A percentile compares a stretch with the other conserved stretches of the same genome.
Conservation (phyloP, 495 filamentous ascomycete genomes). For the Neurospora sp. region DNA sequence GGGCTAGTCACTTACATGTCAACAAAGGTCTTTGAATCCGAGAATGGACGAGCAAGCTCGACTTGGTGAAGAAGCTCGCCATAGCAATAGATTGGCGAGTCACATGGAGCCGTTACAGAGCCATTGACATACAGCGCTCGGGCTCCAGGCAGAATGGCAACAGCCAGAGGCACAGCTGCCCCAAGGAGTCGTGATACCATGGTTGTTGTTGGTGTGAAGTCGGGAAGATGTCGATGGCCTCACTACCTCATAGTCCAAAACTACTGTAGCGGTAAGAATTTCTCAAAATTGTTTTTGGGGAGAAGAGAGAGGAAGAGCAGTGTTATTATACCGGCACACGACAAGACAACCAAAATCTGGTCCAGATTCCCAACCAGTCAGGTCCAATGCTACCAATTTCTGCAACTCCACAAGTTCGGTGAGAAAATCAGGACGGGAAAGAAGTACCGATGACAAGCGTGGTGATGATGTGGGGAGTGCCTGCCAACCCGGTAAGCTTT, state of each 20-base stretch:
- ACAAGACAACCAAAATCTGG: background rate
- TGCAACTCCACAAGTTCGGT: background rate
- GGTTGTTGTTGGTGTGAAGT: background rate
- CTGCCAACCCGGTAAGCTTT: background rate
- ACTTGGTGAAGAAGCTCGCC: conserved; percentile 38
- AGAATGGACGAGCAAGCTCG: conserved; percentile 37
- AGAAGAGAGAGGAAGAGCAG: background rate
- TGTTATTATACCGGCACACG: background rate
- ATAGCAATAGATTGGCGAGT: conserved; percentile 40
- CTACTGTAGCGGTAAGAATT: background rate
- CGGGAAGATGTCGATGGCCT: background rate
- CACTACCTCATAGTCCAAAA: background rate
- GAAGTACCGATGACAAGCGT: background rate
- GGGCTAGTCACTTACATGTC: conserved; percentile 33
- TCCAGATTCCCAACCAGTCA: background rate
- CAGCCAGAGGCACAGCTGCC: conserved; percentile 12
- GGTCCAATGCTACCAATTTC: background rate
- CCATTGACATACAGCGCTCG: conserved; percentile 36
- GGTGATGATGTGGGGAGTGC: background rate
- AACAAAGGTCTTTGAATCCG: conserved; percentile 43
- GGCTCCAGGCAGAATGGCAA: conserved; percentile 9
- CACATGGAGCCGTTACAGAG: conserved; percentile 36
- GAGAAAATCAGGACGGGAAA: background rate
- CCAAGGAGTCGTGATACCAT: conserved; percentile 13
- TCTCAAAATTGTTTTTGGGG: background rate